Percentiles rank a stretch among this genome's conserved stretches.
phyloP scores from a whole-genome alignment of 352 stramenopile genomes.

The Pythium phragmiticola region DNA sequence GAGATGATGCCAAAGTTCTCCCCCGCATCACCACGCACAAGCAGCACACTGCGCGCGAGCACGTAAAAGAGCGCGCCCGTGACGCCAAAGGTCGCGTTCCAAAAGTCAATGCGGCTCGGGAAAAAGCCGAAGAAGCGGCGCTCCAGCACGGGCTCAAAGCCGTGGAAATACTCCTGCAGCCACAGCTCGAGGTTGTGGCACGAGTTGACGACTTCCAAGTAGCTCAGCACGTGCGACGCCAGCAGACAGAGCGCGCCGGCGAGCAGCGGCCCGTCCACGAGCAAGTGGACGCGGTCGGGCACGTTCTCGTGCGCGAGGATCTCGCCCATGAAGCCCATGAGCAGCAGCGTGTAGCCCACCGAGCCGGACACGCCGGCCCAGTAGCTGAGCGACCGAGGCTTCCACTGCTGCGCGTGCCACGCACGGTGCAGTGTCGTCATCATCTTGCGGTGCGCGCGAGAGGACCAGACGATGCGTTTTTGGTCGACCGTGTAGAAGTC shows the following conservation, averaged over 20 bases:
- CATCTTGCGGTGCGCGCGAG: slow-evolving; percentile 84
- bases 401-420: slow-evolving; percentile 70
- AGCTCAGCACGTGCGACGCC: slow-evolving; percentile 56
- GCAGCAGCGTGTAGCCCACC: slow-evolving; percentile 54
- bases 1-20: slow-evolving; percentile 77
- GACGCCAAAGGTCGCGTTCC: slow-evolving; percentile 61
- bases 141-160: slow-evolving; percentile 61
- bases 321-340: slow-evolving; percentile 60
- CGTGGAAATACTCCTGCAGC: slow-evolving; percentile 85
- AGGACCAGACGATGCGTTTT: slow-evolving; percentile 87
- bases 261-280: slow-evolving; percentile 66
- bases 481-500: slow-evolving; percentile 85
- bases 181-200: slow-evolving; percentile 88
- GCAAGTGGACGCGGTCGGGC: slow-evolving; percentile 14
- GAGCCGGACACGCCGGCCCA: slow-evolving; percentile 60
- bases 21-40: slow-evolving; percentile 43
- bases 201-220: slow-evolving; percentile 87
- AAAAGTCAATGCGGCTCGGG: slow-evolving; percentile 83
- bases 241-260: slow-evolving; percentile 58
- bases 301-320: slow-evolving; percentile 38
- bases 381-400: slow-evolving; percentile 73
- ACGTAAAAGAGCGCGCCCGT: slow-evolving; percentile 64
- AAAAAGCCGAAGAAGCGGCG: slow-evolving; percentile 75
- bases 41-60: slow-evolving; percentile 55
- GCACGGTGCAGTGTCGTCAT: slow-evolving; percentile 84